Evolutionary conservation across 768 basidiomycete genomes (phyloP), one percentile per base, ranked within the genome.

Genomic region (Termitomyces sp.): DNA sequence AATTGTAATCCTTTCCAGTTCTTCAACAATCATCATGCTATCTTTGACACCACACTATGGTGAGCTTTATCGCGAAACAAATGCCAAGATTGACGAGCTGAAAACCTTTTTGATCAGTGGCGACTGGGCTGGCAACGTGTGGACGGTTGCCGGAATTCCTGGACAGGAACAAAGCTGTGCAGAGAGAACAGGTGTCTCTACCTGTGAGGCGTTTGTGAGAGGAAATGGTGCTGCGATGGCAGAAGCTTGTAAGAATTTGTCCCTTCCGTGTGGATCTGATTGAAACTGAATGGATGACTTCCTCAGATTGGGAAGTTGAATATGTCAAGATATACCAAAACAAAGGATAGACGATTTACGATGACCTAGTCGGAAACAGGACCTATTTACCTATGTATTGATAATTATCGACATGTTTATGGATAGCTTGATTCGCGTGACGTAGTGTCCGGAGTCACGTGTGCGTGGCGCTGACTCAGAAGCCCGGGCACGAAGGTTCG

Each of bases 161-260:
- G 94, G 94, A 51, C 94, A 95, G 73, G 83, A 83, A 17, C 81
- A 88, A 68, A 93, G 89, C 68, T 98, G 94, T 64, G 90, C 91
- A 15, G 75, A 84, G 62, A 78, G 81, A 62, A 98, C 94, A 14
- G 93, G 92, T 41, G 85, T 84, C 69, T 74, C 87, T 26, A 89
- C 87, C 5, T 98, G 94, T 62, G 78, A 85, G 51, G 82, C 83
- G 14, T 98, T 85, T 68, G 86, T 97, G 28, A 76, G 77, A 59
- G 81, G 81, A 42, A 84, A 79, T 53, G 94, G 95, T 19, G 75
- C 76, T 33, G 77, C 89, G 2, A 85, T 94, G 66, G 65, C 66
- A 4, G 77, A 93, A 63, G 92, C 92, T 63, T 94, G 91, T 93
- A 65, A 73, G 91, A 82, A 37, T 26, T 11, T 9, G 3, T 41